Percentiles rank a stretch among this genome's conserved stretches.
Conservation (phyloP, 768 basidiomycete species). For the Dendrothele bispora region DNA sequence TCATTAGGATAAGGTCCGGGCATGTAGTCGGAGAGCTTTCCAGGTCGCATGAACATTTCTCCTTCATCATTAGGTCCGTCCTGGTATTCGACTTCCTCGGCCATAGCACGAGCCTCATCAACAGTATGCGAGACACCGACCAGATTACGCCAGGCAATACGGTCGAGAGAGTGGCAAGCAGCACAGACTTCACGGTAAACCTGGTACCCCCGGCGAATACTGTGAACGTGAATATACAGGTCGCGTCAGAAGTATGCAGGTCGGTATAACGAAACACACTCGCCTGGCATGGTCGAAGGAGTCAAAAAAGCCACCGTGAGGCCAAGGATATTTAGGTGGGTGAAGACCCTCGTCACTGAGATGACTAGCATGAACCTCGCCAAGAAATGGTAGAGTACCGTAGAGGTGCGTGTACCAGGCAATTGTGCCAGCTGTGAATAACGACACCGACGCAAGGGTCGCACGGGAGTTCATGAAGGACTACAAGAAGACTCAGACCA, state of each 20-base stretch:
- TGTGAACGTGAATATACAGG: constrained; percentile 28
- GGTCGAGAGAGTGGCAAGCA: constrained; percentile 97
- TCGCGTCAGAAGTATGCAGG: constrained; percentile 11
- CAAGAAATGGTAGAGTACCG: constrained; percentile 85
- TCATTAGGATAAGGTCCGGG: constrained; percentile 96
- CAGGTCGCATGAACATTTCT: constrained; percentile 98
- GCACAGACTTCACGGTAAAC: constrained; percentile 99
- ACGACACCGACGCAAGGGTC: constrained; percentile 72
- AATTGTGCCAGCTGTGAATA: constrained; percentile 83
- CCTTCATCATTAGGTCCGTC: constrained; percentile 94
- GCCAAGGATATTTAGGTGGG: constrained; percentile 84
- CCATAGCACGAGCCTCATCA: constrained; percentile 86
- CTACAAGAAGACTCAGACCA: constrained; percentile 32
- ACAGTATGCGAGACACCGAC: constrained; percentile 97
- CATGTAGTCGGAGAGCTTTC: constrained; percentile 97
- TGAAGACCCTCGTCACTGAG: constrained; percentile 95
- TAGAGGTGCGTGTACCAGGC: constrained; percentile 97
- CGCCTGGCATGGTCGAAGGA: constrained; percentile 97
- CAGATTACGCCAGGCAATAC: constrained; percentile 99
- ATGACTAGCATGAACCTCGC: constrained; percentile 90
- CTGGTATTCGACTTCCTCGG: constrained; percentile 95
- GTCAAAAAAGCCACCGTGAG: constrained; percentile 84
- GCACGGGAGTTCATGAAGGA: constrained; percentile 68
- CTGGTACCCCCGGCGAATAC: constrained; percentile 93
- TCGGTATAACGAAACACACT: constrained; percentile 27